A percentile compares a stretch with the other conserved stretches of the same genome.
These are phyloP conservation scores for Quercus tomentella DNA, from an alignment of 331 rosid genomes.

Conservation along the genomic window DNA sequence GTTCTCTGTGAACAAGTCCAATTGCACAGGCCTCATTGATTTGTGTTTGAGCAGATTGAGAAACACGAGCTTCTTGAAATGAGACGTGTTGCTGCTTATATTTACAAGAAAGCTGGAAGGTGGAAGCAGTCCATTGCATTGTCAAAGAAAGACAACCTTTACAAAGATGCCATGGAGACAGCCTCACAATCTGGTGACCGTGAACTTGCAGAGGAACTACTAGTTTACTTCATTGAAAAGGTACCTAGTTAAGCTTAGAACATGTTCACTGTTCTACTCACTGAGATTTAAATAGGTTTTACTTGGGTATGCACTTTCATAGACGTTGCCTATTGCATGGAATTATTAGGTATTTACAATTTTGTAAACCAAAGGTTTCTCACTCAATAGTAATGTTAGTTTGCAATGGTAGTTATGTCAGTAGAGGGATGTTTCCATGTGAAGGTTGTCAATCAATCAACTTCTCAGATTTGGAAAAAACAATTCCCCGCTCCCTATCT, in stretches of 20 bases:
- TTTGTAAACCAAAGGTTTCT: background rate
- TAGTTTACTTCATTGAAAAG: slow-evolving; percentile 92
- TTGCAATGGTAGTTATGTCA: background rate
- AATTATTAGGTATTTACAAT: background rate
- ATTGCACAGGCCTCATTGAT: slow-evolving; percentile 16
- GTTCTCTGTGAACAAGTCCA: slow-evolving; percentile 8
- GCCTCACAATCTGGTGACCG: slow-evolving; percentile 95
- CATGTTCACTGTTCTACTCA: background rate
- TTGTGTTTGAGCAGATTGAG: slow-evolving; percentile 69
- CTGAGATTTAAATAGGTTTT: background rate
- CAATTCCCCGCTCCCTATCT: background rate
- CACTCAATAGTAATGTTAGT: background rate
- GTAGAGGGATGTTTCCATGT: background rate
- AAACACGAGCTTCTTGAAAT: slow-evolving; percentile 94
- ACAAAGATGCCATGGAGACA: slow-evolving; percentile 98
- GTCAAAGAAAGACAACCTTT: slow-evolving; percentile 90
- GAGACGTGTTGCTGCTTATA: slow-evolving; percentile 94
- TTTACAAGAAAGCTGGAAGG: slow-evolving; percentile 91
- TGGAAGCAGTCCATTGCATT: slow-evolving; percentile 96
- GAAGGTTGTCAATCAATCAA: background rate
- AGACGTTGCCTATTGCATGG: background rate
- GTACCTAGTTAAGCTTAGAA: slow-evolving; percentile 29
- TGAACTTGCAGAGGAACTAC: slow-evolving; percentile 93
- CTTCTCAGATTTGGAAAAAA: background rate
- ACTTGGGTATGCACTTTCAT: background rate